A percentile compares a stretch with the other conserved stretches of the same genome.
phyloP scores from a whole-genome alignment of 1,284 basidiomycete genomes.

The Ganoderma resinaceum region DNA sequence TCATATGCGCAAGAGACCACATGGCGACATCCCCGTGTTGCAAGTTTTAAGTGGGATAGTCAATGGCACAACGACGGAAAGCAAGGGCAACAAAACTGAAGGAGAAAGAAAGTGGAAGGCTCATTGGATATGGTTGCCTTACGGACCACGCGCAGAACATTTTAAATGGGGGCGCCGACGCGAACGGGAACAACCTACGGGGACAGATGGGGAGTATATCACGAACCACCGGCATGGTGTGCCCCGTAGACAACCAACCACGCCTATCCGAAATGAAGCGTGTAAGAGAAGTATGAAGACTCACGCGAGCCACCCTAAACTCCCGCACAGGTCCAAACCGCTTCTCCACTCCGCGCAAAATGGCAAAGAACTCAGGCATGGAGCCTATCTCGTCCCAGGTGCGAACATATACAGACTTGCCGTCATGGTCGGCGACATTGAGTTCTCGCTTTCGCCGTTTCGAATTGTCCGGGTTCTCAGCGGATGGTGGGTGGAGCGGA shows the following conservation, averaged over 20 bases:
- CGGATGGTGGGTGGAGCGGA: background rate
- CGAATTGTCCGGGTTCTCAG: background rate
- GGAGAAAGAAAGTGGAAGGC: no score
- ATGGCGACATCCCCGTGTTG: no score
- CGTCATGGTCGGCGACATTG: background rate
- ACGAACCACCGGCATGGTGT: background rate
- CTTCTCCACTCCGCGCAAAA: conserved; percentile 60
- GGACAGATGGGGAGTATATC: background rate
- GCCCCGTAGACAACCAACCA: background rate
- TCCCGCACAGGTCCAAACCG: conserved; percentile 61
- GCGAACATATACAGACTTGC: conserved; percentile 43
- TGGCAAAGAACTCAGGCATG: conserved; percentile 55
- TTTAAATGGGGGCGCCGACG: no score
- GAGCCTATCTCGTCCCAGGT: conserved; percentile 47
- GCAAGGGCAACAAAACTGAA: no score
- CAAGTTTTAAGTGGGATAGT: no score
- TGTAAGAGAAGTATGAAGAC: conserved; percentile 27
- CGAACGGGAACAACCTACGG: no score
- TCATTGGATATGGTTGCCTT: no score
- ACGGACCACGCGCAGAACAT: no score
- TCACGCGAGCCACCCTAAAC: conserved; percentile 54
- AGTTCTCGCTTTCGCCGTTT: background rate
- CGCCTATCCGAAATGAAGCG: no score
- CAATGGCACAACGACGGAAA: no score
- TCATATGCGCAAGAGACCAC: no score